Evolutionary conservation across 2,329 filamentous ascomycete species (phyloP), one percentile per base, ranked within the genome.

Genomic region (Fusarium circinatum): DNA sequence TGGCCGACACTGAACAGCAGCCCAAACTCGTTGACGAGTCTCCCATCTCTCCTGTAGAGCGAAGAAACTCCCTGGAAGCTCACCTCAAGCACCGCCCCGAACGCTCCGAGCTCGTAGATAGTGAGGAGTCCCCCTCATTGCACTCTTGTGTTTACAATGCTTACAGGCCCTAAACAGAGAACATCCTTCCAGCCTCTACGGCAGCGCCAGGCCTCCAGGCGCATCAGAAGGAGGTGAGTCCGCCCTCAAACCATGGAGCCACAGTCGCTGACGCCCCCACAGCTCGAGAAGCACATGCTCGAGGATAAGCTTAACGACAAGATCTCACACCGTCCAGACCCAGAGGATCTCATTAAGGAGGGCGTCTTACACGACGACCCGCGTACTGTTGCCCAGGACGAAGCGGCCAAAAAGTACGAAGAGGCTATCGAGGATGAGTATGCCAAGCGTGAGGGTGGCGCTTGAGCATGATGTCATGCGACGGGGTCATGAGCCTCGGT

Each of bases 231-330:
- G 94, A 97, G 81, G 87, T 88, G 69, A 79, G 83, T 75, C 55
- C n/a, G 32, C 58, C 56, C 34, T 34, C 28, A 41, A 51, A 24
- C 48, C 26, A 32, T 45, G 45, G 61, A 65, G 56, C 62, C 54
- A 55, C 58, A 28, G 26, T 58, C 28, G 56, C 70, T 76, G 58
- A 76, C 64, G 44, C 42, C 56, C 68, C 54, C 42, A 32, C 32
- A 89, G 85, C 90, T 98, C 47, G 90, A 95, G 83, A 94, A 92
- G 81, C 92, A 94, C 82, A 98, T 98, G 95, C 90, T 93, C 20
- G 93, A 91, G 68, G 94, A 98, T 82, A 92, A 89, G 62, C 87
- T 98, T 71, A 96, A 97, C 82, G 94, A 97, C 79, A 95, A 95
- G 82, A 90, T 98, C 71, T 89, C 92, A 79, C 88, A 92, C 77